phyloP scores from a whole-genome alignment of 768 basidiomycete species.

The Suillus subaureus region DNA sequence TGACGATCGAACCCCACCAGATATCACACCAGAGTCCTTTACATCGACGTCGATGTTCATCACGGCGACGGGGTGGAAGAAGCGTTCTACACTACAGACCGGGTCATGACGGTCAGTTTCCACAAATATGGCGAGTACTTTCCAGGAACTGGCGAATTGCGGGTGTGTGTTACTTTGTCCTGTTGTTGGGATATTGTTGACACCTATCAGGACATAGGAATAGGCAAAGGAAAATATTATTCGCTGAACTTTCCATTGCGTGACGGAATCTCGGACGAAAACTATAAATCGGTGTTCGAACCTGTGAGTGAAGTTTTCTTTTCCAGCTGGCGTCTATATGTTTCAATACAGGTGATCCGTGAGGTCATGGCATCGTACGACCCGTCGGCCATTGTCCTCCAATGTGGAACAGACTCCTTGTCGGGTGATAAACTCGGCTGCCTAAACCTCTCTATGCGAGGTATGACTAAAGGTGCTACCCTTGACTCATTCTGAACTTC shows the following conservation, averaged over 20 bases:
- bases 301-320: constrained; percentile 57
- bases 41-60: constrained; percentile 98
- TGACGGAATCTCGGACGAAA: constrained; percentile 94
- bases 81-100: constrained; percentile 97
- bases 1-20: constrained; percentile 37
- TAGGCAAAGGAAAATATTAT: constrained; percentile 93
- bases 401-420: constrained; percentile 96
- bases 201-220: constrained; percentile 75
- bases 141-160: constrained; percentile 96
- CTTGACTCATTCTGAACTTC: constrained; percentile 8
- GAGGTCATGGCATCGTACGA: constrained; percentile 94
- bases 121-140: constrained; percentile 99
- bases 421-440: constrained; percentile 96
- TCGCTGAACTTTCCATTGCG: constrained; percentile 93
- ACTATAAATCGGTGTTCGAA: constrained; percentile 93
- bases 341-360: constrained; percentile 71
- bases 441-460: constrained; percentile 95
- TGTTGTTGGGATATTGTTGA: constrained; percentile 13
- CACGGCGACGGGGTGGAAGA: constrained; percentile 99
- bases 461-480: constrained; percentile 35
- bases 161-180: constrained; percentile 49
- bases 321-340: neutral
- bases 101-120: constrained; percentile 98
- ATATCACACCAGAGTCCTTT: constrained; percentile 92
- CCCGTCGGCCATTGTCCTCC: constrained; percentile 93